Evolutionary conservation across 2,329 filamentous ascomycete genomes (phyloP).

Genomic region (Fusarium bactridioides): DNA sequence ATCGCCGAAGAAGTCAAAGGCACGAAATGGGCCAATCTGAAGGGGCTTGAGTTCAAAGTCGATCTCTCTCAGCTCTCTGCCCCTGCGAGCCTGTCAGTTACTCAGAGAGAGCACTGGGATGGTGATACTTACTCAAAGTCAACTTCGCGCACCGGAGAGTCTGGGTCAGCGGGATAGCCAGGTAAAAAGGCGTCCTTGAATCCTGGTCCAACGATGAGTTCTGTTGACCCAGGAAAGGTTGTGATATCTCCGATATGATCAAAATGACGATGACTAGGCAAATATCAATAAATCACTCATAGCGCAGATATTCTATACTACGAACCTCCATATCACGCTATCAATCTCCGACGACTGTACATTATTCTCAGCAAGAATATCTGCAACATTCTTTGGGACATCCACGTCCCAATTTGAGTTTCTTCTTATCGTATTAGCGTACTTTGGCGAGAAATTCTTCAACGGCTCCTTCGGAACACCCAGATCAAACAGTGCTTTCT

Average conservation of each 20-base stretch:
- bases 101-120: fast-evolving
- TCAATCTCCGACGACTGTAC: background rate
- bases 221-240: constrained; percentile 15
- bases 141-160: constrained; percentile 3
- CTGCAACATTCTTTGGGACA: constrained; percentile 14
- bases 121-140: constrained; percentile 1
- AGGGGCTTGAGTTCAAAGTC: background rate
- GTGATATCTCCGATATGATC: constrained; percentile 26
- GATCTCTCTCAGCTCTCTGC: constrained; percentile 11
- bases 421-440: background rate
- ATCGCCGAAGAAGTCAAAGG: constrained; percentile 22
- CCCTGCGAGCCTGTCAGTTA: background rate
- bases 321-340: constrained; percentile 27
- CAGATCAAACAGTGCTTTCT: constrained; percentile 18
- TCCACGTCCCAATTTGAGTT: background rate
- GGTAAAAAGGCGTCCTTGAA: constrained; percentile 25
- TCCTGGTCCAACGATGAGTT: constrained; percentile 18
- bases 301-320: fast-evolving
- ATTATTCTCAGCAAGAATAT: background rate
- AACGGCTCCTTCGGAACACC: constrained; percentile 12
- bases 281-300: background rate
- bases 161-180: constrained; percentile 3
- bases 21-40: constrained; percentile 8
- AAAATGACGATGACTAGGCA: constrained; percentile 12
- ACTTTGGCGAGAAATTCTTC: background rate